Evolutionary conservation across 2,329 filamentous ascomycete species (phyloP).

Genomic region (Aspergillus cejpii): DNA sequence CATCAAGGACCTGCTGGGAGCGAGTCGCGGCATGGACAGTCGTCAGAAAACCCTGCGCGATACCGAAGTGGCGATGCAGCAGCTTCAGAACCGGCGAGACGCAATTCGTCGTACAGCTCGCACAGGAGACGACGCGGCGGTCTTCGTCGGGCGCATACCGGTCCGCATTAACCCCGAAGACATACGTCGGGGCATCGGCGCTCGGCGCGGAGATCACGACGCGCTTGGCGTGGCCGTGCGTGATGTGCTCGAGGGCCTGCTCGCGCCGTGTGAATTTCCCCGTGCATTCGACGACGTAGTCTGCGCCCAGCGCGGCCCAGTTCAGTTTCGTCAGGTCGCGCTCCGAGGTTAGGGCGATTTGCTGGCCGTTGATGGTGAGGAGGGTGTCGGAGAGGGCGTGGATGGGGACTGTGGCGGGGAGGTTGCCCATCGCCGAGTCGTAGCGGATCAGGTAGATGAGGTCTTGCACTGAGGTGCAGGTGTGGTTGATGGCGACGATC

Average conservation of each 20-base stretch:
- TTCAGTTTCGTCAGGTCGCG: slow-evolving; percentile 25
- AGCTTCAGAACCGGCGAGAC: slow-evolving; percentile 30
- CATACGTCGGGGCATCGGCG: slow-evolving; percentile 63
- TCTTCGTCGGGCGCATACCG: slow-evolving; percentile 19
- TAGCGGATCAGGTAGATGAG: slow-evolving; percentile 27
- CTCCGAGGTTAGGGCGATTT: slow-evolving; percentile 24
- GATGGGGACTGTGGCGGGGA: slow-evolving; percentile 90
- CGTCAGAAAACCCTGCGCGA: slow-evolving; percentile 28
- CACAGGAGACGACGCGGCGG: slow-evolving; percentile 24
- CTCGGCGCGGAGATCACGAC: slow-evolving; percentile 54
- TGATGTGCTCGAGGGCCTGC: slow-evolving; percentile 75
- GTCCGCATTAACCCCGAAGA: slow-evolving; percentile 29
- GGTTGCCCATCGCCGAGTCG: slow-evolving; percentile 61
- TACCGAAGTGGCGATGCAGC: slow-evolving; percentile 26
- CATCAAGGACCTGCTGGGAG: slow-evolving; percentile 31
- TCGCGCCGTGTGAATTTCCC: slow-evolving; percentile 67
- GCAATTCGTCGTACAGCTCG: slow-evolving; percentile 33
- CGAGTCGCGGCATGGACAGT: slow-evolving; percentile 28
- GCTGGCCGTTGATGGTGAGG: slow-evolving; percentile 41
- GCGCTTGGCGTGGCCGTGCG: slow-evolving; percentile 81
- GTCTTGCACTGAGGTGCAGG: slow-evolving; percentile 24
- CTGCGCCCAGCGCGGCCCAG: slow-evolving; percentile 23
- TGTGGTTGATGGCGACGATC: slow-evolving; percentile 28
- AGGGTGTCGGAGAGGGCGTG: slow-evolving; percentile 85
- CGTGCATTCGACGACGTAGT: slow-evolving; percentile 27